phyloP scores from a whole-genome alignment of 495 filamentous ascomycete genomes.

The Neurospora terricola region DNA sequence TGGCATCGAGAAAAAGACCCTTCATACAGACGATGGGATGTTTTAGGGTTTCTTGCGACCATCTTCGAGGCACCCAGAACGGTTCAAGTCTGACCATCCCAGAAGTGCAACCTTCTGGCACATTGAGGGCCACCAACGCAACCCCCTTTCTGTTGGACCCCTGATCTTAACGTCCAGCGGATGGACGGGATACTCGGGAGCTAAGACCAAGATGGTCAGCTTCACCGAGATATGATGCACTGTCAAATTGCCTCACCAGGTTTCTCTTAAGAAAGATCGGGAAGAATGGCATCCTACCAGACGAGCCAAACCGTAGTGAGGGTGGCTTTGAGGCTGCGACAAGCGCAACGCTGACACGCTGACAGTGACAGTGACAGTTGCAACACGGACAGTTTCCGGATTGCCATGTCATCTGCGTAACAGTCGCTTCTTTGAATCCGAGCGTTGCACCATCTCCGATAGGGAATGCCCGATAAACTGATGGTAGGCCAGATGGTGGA shows the following conservation, averaged over 20 bases:
- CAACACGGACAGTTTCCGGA: not conserved
- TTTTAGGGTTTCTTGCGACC: not conserved
- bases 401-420: not conserved
- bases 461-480: not conserved
- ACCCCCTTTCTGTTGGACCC: not conserved
- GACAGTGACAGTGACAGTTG: not conserved
- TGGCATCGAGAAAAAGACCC: not conserved
- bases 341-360: not conserved
- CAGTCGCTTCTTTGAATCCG: not conserved
- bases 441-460: not conserved
- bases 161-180: not conserved
- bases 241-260: not conserved
- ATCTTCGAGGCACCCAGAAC: not conserved
- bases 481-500: not conserved
- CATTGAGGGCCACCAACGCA: not conserved
- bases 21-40: not conserved
- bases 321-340: not conserved
- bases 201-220: not conserved
- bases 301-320: not conserved
- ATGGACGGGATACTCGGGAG: not conserved
- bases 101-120: not conserved
- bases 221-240: not conserved
- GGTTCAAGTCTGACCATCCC: not conserved
- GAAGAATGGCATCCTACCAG: not conserved
- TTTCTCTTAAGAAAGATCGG: not conserved